Percentiles rank a stretch among this genome's conserved stretches.
These are phyloP conservation scores for Emmonsia crescens DNA, from an alignment of 2,329 filamentous ascomycete genomes.

Conservation along the genomic window DNA sequence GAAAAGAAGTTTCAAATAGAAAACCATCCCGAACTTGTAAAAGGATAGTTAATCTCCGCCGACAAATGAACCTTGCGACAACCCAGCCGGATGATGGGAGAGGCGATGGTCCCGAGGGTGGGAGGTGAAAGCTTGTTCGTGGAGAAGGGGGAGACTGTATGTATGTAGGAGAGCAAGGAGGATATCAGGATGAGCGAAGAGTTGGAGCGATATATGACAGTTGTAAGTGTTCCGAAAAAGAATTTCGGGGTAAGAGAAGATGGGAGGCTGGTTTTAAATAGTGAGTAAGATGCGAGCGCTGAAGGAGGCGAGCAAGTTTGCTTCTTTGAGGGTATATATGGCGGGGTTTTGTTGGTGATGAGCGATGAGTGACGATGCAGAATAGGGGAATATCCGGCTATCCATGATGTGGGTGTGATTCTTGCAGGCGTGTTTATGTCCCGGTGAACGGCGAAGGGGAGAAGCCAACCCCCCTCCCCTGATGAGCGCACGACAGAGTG, in stretches of 20 bases:
- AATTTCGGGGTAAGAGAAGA: neutral
- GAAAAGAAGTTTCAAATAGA: no score
- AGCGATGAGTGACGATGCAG: no score
- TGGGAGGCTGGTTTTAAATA: neutral
- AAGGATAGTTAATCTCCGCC: no score
- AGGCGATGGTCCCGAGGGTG: neutral
- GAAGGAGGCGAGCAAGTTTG: neutral
- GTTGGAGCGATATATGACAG: neutral
- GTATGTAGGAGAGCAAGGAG: neutral
- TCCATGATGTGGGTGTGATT: neutral
- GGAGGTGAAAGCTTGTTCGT: neutral
- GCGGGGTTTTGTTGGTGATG: neutral
- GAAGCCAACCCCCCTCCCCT: neutral
- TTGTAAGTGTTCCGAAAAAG: no score
- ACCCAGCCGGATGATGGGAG: neutral
- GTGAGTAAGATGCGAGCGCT: neutral
- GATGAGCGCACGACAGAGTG: neutral
- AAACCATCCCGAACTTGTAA: no score
- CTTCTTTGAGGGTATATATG: neutral
- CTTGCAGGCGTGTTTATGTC: neutral
- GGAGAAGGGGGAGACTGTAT: neutral
- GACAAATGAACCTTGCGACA: no score
- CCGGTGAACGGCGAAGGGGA: neutral
- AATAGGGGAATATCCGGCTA: neutral
- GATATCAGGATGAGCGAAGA: neutral